Base-by-base conservation (phyloP, 169 alveolate genomes). In the Cyclospora cayetanensis region DNA sequence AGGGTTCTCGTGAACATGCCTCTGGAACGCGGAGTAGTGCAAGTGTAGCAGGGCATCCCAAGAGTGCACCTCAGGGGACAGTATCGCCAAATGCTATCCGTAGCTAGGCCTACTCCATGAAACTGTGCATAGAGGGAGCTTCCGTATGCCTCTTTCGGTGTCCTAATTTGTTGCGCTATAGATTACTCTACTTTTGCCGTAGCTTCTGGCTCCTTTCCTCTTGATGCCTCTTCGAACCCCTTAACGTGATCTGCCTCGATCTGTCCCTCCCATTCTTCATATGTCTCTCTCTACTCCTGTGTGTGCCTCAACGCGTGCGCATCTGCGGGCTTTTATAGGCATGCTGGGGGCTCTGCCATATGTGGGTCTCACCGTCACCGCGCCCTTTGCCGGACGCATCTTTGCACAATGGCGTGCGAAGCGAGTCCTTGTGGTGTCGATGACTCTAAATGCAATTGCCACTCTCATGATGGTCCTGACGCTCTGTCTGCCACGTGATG, bases 341-440 rank as follows among this genome's bases (percentile, higher is more conserved):
- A 37, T 89, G 76, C 77, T 89, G 55, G 93, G 93, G 27, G 93
- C 93, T 20, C 65, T 89, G 84, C 93, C 93, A 4, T 89, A 74
- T 39, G 90, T 89, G 31, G 93, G 93, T 25, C 68, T 76, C 25
- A 76, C 93, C 7, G 39, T 74, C 37, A 83, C 90, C 41, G 72
- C 93, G 20, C 88, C 87, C 20, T 76, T 35, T 22, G 88, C 74
- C 12, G 93, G 93, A 3, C 93, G 93, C 63, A 22, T 76, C 35
- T 83, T 89, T 29, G 66, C 77, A 25, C 25, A 43, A 1, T 55
- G 76, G 65, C 53, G 50, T 3, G 79, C 86, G 52, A 50, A 27
- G 80, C 90, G 46, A 12, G 89, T 89, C 25, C 31, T 89, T 25
- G n/a, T 72, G 20, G 20, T 52, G 22, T 74, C 93, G n/a, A 52